Base-by-base conservation (phyloP, 1,139 yeast genomes). In the Protomyces inouyei region DNA sequence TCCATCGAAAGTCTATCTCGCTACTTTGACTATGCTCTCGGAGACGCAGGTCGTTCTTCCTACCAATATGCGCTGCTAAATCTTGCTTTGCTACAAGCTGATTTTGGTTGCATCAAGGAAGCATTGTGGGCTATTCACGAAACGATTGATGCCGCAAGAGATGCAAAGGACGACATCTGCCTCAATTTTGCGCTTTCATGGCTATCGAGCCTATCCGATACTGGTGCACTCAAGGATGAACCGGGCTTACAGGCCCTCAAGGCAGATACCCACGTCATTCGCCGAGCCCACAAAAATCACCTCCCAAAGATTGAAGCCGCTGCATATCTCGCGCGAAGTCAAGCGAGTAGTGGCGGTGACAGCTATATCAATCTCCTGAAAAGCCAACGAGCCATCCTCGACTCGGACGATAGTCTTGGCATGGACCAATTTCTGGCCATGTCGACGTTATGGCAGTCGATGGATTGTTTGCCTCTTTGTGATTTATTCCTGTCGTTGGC, bases 121-220 rank as follows among this genome's bases (percentile, higher is more conserved):
- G 96, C 97, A 0, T 75, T 66, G 4, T 64, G 64, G 61, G 87
- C 96, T 0, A 87, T 91, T 3, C 90, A 87, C 69, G 97, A 91
- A 72, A 95, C 97, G 0, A 87, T 91, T 2, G 80, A 88, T 3
- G 92, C 91, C 1, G 97, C 97, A 0, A 78, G 97, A 70, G 97
- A 91, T 71, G 86, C 88, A 70, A 86, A 85, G 69, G 97, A 91
- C 73, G 80, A 83, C 67, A 77, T 81, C 12, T 88, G 96, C 21
- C 77, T 91, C 51, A 87, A 90, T 16, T 86, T 85, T 69, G 82
- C 91, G n/a, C 76, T 90, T 55, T 82, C 92, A 8, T 89, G 96
- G 95, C 77, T 90, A 0, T 85, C 85, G 71, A 83, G 85, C 68
- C 88, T 88, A 69, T 32, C 56, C 6, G 23, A 40, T 79, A 88